A percentile compares a stretch with the other conserved stretches of the same genome.
These are phyloP conservation scores for Silene latifolia DNA, from an alignment of 148 eudicot genomes.

Conservation along the genomic window DNA sequence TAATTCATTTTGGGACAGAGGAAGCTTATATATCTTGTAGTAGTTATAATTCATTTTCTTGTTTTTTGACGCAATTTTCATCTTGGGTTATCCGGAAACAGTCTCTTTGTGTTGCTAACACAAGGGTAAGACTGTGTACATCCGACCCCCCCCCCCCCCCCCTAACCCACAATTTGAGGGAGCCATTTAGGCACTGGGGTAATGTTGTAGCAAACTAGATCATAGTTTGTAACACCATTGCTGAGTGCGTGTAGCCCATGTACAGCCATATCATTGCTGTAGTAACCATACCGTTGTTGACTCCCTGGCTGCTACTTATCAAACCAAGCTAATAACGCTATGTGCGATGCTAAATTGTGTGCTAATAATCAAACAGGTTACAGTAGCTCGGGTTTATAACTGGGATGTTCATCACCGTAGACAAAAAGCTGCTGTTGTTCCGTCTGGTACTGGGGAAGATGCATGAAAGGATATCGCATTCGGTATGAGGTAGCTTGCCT, in stretches of 20 bases:
- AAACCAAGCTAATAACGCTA: background rate
- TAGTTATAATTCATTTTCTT: too few species aligned
- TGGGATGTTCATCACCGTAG: constrained; percentile 97
- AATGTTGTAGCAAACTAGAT: too few species aligned
- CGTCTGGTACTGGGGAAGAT: constrained; percentile 31
- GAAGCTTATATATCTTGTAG: background rate
- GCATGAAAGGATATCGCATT: constrained; percentile 30
- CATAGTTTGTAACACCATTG: too few species aligned
- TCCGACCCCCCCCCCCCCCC: too few species aligned
- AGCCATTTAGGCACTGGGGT: too few species aligned
- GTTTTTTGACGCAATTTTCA: too few species aligned
- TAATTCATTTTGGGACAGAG: background rate
- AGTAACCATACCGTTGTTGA: background rate
- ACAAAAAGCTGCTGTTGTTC: constrained; percentile 39
- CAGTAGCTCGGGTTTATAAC: constrained; percentile 88
- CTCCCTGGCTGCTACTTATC: background rate
- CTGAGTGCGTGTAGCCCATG: too few species aligned
- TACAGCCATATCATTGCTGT: background rate
- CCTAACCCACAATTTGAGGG: too few species aligned
- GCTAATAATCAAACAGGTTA: constrained; percentile 48
- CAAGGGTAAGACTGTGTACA: too few species aligned
- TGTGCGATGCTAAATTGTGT: background rate
- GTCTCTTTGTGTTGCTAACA: too few species aligned
- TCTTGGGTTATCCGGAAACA: too few species aligned
- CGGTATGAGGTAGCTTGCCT: constrained; percentile 18